These are phyloP conservation scores for Decorospora gaudefroyi DNA, from an alignment of 2,329 filamentous ascomycete species.

Conservation along the genomic window DNA sequence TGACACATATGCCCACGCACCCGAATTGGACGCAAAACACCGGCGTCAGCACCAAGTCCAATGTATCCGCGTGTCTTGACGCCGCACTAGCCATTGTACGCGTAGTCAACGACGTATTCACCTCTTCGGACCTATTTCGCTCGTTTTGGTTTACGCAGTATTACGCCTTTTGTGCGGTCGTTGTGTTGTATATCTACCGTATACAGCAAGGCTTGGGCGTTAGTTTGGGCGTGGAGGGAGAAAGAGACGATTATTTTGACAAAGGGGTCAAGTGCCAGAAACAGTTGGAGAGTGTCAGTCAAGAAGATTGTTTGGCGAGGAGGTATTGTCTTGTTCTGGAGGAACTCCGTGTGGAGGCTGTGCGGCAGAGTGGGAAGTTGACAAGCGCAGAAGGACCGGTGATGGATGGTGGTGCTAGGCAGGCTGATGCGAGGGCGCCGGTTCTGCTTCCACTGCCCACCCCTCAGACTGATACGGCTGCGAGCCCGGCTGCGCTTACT, in stretches of 20 bases:
- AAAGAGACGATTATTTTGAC: conserved; percentile 55
- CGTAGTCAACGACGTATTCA: conserved; percentile 51
- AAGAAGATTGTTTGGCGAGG: conserved; percentile 44
- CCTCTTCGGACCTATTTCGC: conserved; percentile 51
- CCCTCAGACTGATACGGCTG: conserved; percentile 21
- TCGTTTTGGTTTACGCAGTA: conserved; percentile 60
- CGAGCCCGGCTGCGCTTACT: conserved; percentile 15
- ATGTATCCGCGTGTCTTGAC: conserved; percentile 53
- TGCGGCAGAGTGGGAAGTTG: conserved; percentile 30
- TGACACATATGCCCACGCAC: conserved; percentile 39
- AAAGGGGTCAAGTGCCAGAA: conserved; percentile 51
- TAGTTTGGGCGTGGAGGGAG: conserved; percentile 52
- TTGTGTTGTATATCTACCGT: conserved; percentile 59
- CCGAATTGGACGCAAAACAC: conserved; percentile 17
- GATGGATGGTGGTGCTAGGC: neutral
- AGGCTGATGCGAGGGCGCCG: neutral
- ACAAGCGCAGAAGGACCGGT: neutral
- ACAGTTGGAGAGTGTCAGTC: conserved; percentile 38
- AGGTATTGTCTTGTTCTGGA: conserved; percentile 60
- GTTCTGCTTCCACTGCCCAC: conserved; percentile 7
- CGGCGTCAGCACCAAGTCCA: conserved; percentile 30
- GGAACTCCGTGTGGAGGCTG: conserved; percentile 54
- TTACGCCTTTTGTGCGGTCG: conserved; percentile 59
- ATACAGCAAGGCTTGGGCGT: conserved; percentile 55
- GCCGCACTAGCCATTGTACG: conserved; percentile 55